These are phyloP conservation scores for Suillus hirtellus DNA, from an alignment of 768 basidiomycete species.

Conservation along the genomic window DNA sequence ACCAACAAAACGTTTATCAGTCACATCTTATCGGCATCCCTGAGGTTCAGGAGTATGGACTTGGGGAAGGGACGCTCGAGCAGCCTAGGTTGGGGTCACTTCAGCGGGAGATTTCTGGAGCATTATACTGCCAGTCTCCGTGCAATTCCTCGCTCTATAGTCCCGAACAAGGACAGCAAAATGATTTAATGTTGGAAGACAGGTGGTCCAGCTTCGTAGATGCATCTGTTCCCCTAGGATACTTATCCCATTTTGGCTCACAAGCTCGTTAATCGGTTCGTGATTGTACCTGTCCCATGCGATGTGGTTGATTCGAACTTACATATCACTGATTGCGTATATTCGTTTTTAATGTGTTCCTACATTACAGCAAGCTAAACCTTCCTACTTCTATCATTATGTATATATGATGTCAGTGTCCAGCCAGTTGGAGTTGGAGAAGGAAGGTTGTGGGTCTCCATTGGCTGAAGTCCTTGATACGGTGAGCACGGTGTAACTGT, in stretches of 20 bases:
- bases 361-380: constrained; percentile 6
- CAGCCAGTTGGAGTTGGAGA: background rate
- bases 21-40: constrained; percentile 4
- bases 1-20: constrained; percentile 6
- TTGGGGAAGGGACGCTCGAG: constrained; percentile 4
- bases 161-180: constrained; percentile 15
- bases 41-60: background rate
- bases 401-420: background rate
- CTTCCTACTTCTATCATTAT: background rate
- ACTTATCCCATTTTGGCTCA: background rate
- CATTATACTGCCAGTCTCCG: constrained; percentile 1
- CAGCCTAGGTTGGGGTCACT: constrained; percentile 36
- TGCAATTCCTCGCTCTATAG: background rate
- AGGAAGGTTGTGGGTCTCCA: background rate
- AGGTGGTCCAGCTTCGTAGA: constrained; percentile 43
- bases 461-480: background rate
- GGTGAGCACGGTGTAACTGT: background rate
- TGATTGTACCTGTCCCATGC: background rate
- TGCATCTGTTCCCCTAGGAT: constrained; percentile 10
- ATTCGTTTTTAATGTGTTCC: constrained; percentile 1
- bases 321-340: background rate
- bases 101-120: constrained; percentile 36
- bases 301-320: background rate
- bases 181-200: constrained; percentile 35
- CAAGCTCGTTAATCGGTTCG: background rate